phyloP scores from a whole-genome alignment of 352 stramenopile genomes.

The Peronospora belbahrii region DNA sequence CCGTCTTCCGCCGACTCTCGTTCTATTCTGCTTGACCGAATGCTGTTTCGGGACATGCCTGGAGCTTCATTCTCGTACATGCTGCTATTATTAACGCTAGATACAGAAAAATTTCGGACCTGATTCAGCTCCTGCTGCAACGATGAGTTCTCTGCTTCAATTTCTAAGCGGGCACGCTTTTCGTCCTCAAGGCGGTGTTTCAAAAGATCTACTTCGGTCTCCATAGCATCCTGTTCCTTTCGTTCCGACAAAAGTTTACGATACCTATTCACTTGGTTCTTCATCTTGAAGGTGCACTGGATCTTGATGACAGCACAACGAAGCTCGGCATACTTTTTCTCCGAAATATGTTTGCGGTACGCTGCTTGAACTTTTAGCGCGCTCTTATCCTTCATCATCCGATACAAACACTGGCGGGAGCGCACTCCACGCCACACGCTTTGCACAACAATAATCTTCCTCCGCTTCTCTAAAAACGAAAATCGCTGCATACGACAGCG shows the following conservation, averaged over 20 bases:
- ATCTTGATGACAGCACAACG: conserved; percentile 64
- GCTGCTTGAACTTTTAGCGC: conserved; percentile 52
- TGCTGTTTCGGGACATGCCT: conserved; percentile 13
- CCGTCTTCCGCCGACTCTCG: conserved; percentile 47
- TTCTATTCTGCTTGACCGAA: conserved; percentile 26
- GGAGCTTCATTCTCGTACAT: conserved; percentile 41
- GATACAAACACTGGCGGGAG: conserved; percentile 43
- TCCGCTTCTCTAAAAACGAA: conserved; percentile 37
- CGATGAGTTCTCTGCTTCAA: conserved; percentile 65
- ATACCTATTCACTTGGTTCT: conserved; percentile 70
- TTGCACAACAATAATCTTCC: conserved; percentile 48
- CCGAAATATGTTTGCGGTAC: conserved; percentile 40
- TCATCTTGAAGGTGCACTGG: conserved; percentile 66
- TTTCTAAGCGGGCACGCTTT: conserved; percentile 59
- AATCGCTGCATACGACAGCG: conserved; percentile 36
- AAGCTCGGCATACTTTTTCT: conserved; percentile 47
- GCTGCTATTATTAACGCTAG: conserved; percentile 21
- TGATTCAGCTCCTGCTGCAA: conserved; percentile 62
- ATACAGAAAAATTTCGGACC: conserved; percentile 42
- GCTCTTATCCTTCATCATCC: conserved; percentile 50
- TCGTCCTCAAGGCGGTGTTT: conserved; percentile 75
- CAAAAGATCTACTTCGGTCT: conserved; percentile 63
- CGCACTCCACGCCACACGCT: conserved; percentile 68
- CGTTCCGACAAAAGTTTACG: conserved; percentile 45
- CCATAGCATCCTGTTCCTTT: conserved; percentile 66